A percentile compares a stretch with the other conserved stretches of the same genome.
Evolutionary conservation across 257 asterid species (phyloP).

Genomic region (Petunia axillaris): DNA sequence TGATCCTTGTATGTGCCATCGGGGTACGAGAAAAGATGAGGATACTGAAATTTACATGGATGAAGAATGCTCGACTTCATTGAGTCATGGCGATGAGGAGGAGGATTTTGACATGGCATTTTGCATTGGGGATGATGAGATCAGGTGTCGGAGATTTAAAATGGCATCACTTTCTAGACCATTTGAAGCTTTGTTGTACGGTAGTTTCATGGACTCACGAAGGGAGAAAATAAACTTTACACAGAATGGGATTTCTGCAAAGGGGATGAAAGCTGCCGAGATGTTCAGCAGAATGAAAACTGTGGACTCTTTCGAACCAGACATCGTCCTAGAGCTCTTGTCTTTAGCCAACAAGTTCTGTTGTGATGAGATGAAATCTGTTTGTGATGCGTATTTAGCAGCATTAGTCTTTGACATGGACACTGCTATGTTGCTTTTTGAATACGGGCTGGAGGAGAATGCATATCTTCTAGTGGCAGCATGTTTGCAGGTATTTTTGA

Average conservation of each 20-base stretch:
- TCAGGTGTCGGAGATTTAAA: conserved; percentile 74
- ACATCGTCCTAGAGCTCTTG: conserved; percentile 71
- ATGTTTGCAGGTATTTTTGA: conserved; percentile 84
- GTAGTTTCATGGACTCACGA: conserved; percentile 71
- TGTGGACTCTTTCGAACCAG: conserved; percentile 63
- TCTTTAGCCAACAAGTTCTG: conserved; percentile 79
- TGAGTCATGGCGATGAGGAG: conserved; percentile 43
- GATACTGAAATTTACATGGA: conserved; percentile 32
- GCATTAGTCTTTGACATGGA: conserved; percentile 72
- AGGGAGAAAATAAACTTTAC: conserved; percentile 78
- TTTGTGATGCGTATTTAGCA: conserved; percentile 75
- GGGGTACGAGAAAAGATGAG: conserved; percentile 34
- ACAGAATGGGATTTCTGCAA: conserved; percentile 63
- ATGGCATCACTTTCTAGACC: conserved; percentile 86
- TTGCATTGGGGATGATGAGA: conserved; percentile 82
- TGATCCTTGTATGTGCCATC: conserved; percentile 64
- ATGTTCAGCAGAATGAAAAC: conserved; percentile 66
- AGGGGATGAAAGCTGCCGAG: conserved; percentile 82
- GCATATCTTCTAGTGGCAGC: conserved; percentile 90
- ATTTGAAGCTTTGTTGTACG: conserved; percentile 77
- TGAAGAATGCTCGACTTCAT: conserved; percentile 75
- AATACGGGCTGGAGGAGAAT: conserved; percentile 78
- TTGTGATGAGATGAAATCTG: conserved; percentile 79
- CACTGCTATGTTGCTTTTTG: conserved; percentile 62
- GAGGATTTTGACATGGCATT: conserved; percentile 71